Conservation (phyloP, 371 early-diverging fungal genomes). For the Circinella umbellata region DNA sequence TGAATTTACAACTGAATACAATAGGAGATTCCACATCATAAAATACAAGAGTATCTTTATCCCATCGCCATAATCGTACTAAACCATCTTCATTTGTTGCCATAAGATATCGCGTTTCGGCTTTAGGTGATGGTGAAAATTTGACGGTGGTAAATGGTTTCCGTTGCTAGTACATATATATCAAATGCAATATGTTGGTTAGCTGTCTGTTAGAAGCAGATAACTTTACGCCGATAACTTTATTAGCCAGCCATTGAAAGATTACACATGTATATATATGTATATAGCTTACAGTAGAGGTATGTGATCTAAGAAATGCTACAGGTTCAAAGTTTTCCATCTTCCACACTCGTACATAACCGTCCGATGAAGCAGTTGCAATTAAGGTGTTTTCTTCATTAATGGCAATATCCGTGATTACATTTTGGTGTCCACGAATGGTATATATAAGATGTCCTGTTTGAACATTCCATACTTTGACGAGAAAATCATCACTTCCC, state of each 20-base stretch:
- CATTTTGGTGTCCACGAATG: constrained; percentile 81
- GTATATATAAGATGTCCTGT: constrained; percentile 84
- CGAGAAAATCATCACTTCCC: constrained; percentile 86
- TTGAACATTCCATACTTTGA: constrained; percentile 87
- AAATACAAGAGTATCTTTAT: constrained; percentile 61
- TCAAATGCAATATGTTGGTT: too few relatives aligned
- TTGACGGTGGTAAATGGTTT: constrained; percentile 76
- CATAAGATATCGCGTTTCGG: constrained; percentile 74
- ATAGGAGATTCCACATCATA: constrained; percentile 59
- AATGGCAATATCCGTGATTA: constrained; percentile 81
- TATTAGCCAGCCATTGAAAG: background rate
- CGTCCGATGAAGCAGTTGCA: constrained; percentile 85
- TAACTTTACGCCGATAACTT: background rate
- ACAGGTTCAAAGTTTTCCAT: constrained; percentile 77
- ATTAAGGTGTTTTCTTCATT: constrained; percentile 83
- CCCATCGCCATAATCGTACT: constrained; percentile 80
- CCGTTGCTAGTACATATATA: constrained; percentile 33
- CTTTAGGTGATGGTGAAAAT: constrained; percentile 85
- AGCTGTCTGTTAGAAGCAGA: background rate
- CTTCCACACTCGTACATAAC: constrained; percentile 82
- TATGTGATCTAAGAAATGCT: constrained; percentile 58
- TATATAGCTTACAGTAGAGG: constrained; percentile 7
- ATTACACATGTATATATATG: too few relatives aligned
- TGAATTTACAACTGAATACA: constrained; percentile 65
- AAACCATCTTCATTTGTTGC: constrained; percentile 80